These are phyloP conservation scores for Boletus reticuloceps DNA, from an alignment of 768 basidiomycete genomes.

Conservation along the genomic window DNA sequence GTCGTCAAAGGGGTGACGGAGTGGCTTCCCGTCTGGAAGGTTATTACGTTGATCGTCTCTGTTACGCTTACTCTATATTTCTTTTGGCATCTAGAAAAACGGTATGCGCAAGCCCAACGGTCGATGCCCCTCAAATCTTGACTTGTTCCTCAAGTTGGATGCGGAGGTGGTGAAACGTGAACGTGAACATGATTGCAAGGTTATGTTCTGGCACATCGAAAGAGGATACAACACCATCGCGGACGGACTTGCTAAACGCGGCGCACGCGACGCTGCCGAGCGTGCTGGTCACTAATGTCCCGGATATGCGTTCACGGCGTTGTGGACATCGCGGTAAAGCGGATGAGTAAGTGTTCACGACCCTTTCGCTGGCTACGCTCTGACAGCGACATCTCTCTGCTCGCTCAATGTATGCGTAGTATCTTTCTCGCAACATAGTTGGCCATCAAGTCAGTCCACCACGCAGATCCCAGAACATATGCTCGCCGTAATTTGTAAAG, in stretches of 20 bases:
- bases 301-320: too few relatives aligned
- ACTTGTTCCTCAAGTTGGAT: constrained; percentile 3
- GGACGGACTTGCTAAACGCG: constrained; percentile 22
- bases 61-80: neutral
- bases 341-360: too few relatives aligned
- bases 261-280: neutral
- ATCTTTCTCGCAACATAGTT: neutral
- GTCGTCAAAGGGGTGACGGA: constrained; percentile 34
- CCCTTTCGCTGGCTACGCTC: too few relatives aligned
- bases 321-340: too few relatives aligned
- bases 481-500: too few relatives aligned
- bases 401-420: neutral
- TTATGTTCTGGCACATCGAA: constrained; percentile 26
- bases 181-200: neutral
- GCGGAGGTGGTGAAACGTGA: neutral
- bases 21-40: constrained; percentile 34
- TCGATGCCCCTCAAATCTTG: constrained; percentile 2
- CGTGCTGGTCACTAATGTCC: neutral
- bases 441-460: too few relatives aligned
- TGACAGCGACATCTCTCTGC: too few relatives aligned
- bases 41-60: neutral
- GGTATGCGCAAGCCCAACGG: neutral
- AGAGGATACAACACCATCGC: constrained; percentile 24
- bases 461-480: too few relatives aligned
- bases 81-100: neutral